Evolutionary conservation across 2,329 filamentous ascomycete genomes (phyloP).

Genomic region (Helicocarpus griseus): DNA sequence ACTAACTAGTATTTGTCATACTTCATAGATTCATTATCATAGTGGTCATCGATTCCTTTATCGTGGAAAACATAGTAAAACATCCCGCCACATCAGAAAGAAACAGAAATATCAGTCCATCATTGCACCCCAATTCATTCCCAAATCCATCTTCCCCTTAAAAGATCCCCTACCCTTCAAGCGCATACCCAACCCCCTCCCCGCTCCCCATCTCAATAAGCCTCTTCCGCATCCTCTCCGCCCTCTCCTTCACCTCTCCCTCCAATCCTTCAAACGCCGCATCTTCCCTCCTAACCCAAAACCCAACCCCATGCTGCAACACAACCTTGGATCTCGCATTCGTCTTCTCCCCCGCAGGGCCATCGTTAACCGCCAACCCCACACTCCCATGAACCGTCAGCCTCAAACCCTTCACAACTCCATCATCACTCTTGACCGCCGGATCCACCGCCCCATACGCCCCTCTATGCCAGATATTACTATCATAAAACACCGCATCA

Average conservation of each 20-base stretch:
- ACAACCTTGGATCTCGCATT: conserved; percentile 35
- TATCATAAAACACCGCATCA: conserved; percentile 81
- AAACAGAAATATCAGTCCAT: not conserved
- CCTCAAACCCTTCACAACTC: conserved; percentile 27
- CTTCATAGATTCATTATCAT: not conserved
- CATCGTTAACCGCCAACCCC: conserved; percentile 24
- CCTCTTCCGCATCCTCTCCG: conserved; percentile 36
- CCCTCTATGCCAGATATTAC: conserved; percentile 61
- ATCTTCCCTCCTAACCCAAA: conserved; percentile 34
- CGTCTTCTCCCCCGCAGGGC: conserved; percentile 17
- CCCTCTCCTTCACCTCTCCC: conserved; percentile 22
- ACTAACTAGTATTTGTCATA: too few species aligned
- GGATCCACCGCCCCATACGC: conserved; percentile 25
- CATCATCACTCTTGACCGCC: conserved; percentile 17
- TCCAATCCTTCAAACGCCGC: conserved; percentile 24
- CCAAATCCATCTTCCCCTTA: too few species aligned
- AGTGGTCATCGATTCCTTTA: not conserved
- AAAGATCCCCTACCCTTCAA: conserved; percentile 32
- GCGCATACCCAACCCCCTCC: conserved; percentile 35
- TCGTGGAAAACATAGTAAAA: too few species aligned
- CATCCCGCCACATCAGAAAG: not conserved
- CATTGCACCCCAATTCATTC: not conserved
- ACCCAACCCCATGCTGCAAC: conserved; percentile 37
- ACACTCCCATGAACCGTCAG: conserved; percentile 37
- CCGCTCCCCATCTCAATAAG: conserved; percentile 37